phyloP scores from a whole-genome alignment of 2,329 filamentous ascomycete species.

The Fusarium beomiforme region DNA sequence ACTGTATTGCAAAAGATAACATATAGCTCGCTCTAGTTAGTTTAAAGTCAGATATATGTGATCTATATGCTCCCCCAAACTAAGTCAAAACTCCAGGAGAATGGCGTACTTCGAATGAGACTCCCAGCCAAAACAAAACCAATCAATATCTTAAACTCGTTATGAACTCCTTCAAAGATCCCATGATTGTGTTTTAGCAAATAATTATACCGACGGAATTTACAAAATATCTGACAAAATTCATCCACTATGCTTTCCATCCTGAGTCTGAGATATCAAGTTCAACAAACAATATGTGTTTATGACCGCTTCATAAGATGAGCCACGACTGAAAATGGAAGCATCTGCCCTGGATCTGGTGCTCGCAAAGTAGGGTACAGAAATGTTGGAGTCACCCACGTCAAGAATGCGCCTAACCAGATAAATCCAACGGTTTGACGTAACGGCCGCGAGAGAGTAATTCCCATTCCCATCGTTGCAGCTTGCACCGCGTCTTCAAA shows the following conservation, averaged over 20 bases:
- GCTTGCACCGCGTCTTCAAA: background rate
- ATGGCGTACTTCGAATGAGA: background rate
- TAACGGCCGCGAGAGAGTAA: background rate
- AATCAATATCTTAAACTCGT: background rate
- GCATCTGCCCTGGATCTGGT: background rate
- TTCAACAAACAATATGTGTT: background rate
- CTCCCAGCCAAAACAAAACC: background rate
- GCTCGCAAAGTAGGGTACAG: background rate
- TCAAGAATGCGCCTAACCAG: background rate
- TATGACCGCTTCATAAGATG: background rate
- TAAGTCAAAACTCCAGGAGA: too few species aligned
- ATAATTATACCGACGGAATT: background rate
- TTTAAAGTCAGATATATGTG: background rate
- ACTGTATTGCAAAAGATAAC: background rate
- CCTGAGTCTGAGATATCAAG: background rate
- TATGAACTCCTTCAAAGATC: background rate
- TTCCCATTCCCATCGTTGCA: rapidly evolving
- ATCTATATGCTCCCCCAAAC: background rate
- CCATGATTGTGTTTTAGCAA: background rate
- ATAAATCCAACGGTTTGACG: background rate
- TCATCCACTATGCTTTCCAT: background rate
- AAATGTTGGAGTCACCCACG: background rate
- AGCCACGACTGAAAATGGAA: background rate
- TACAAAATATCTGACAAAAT: background rate
- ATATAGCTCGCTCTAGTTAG: background rate